These are phyloP conservation scores for Vitellaria paradoxa DNA, from an alignment of 179 eudicot species.

Conservation along the genomic window DNA sequence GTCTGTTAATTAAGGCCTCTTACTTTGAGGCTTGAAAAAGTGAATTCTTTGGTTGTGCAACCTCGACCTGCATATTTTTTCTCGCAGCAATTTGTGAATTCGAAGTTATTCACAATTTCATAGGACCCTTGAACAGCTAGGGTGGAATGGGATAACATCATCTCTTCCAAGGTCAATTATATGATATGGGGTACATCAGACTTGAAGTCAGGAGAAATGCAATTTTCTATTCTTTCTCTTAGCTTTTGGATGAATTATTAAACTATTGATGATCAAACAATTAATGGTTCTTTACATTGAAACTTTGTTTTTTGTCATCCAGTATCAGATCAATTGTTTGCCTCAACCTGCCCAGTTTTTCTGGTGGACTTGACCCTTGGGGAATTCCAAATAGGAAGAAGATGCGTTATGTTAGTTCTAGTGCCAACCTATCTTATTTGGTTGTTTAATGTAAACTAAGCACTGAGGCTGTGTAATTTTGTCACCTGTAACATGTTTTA, in stretches of 20 bases:
- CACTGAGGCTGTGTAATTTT: too few species aligned
- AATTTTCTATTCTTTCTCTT: neutral
- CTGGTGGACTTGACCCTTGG: conserved; percentile 66
- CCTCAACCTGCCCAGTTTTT: conserved; percentile 59
- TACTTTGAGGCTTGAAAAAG: neutral
- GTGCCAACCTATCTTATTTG: neutral
- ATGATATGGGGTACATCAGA: neutral
- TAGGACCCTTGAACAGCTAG: neutral
- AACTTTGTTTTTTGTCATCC: conserved; percentile 2
- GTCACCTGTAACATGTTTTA: too few species aligned
- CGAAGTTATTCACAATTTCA: neutral
- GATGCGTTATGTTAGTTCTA: conserved; percentile 35
- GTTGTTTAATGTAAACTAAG: too few species aligned
- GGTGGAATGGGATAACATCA: neutral
- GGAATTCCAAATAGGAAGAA: conserved; percentile 44
- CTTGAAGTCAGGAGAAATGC: neutral
- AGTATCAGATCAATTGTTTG: conserved; percentile 11
- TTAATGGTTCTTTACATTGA: conserved; percentile 3
- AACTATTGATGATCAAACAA: conserved; percentile 1
- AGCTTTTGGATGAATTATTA: neutral
- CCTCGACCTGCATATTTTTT: neutral
- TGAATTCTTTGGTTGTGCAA: neutral
- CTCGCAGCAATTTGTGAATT: neutral
- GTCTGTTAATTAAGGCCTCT: too few species aligned
- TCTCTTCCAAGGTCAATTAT: neutral